Evolutionary conservation across 805 yeast species (phyloP).

Genomic region (Saccharomyces cerevisiae): DNA sequence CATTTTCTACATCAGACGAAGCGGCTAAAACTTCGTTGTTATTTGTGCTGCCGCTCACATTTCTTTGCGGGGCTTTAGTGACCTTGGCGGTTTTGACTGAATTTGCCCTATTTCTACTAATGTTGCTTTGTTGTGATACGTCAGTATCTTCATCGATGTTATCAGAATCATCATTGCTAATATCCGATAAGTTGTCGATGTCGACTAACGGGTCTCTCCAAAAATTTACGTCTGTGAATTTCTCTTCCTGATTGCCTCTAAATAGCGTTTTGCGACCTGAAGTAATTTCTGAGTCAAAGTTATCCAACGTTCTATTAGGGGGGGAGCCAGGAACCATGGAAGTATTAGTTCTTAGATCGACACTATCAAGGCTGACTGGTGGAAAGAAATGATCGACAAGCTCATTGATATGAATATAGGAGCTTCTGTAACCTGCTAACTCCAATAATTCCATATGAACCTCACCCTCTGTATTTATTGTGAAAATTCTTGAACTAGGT

Average conservation of each 20-base stretch:
- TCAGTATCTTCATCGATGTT: conserved; percentile 5
- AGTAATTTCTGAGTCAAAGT: conserved; percentile 7
- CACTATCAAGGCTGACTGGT: conserved; percentile 43
- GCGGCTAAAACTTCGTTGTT: neutral
- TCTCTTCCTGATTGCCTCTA: conserved; percentile 27
- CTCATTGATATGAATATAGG: conserved; percentile 84
- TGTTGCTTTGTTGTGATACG: conserved; percentile 3
- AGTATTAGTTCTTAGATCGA: conserved; percentile 26
- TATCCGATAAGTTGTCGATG: conserved; percentile 51
- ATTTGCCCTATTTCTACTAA: conserved; percentile 2
- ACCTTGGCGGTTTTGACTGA: neutral
- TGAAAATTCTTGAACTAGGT: conserved; percentile 88
- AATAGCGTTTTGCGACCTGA: conserved; percentile 16
- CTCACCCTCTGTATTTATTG: conserved; percentile 93
- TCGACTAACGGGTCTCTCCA: conserved; percentile 82
- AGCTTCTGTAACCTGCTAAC: conserved; percentile 82
- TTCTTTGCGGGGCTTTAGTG: neutral
- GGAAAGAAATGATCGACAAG: conserved; percentile 97
- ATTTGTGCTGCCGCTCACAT: neutral
- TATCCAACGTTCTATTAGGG: conserved; percentile 14
- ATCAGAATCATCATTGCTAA: conserved; percentile 33
- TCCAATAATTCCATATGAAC: conserved; percentile 95
- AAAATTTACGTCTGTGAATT: conserved; percentile 77
- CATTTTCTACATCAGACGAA: neutral
- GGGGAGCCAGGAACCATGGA: conserved; percentile 30